These are phyloP conservation scores for Peronospora farinosa DNA, from an alignment of 352 stramenopile genomes.

Conservation along the genomic window DNA sequence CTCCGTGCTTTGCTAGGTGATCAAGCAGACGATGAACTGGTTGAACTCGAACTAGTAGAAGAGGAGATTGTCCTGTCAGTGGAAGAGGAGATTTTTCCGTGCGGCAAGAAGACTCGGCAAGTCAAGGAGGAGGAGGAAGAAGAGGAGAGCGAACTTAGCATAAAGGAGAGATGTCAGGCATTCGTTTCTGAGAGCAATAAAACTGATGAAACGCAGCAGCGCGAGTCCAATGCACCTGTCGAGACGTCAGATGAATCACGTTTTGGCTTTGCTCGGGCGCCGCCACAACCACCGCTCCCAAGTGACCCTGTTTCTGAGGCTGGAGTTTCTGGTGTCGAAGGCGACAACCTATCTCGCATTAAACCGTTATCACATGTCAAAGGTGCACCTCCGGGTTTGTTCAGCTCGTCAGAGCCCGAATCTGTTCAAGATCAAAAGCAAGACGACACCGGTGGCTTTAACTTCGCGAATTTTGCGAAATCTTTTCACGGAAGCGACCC, in stretches of 20 bases:
- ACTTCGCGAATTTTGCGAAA: conserved; percentile 44
- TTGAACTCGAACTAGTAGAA: conserved; percentile 41
- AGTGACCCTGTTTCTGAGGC: conserved; percentile 6
- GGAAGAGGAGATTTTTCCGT: conserved; percentile 50
- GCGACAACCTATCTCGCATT: conserved; percentile 13
- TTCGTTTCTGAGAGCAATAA: conserved; percentile 4
- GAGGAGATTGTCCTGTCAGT: conserved; percentile 54
- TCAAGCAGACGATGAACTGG: conserved; percentile 38
- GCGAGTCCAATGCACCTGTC: neutral
- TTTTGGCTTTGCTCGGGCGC: conserved; percentile 50
- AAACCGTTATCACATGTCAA: conserved; percentile 14
- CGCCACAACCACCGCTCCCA: conserved; percentile 5
- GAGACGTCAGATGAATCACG: conserved; percentile 30
- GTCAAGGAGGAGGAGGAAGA: conserved; percentile 6
- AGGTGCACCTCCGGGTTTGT: conserved; percentile 23
- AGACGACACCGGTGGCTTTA: conserved; percentile 25
- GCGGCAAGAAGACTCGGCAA: conserved; percentile 27
- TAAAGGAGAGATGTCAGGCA: conserved; percentile 3
- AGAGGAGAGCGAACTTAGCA: conserved; percentile 2
- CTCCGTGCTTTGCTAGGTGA: conserved; percentile 39
- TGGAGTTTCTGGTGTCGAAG: neutral
- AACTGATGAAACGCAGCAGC: conserved; percentile 14
- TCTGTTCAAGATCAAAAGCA: conserved; percentile 6
- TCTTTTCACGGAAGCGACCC: conserved; percentile 29
- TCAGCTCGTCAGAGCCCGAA: conserved; percentile 9